phyloP scores from a whole-genome alignment of 495 filamentous ascomycete species.

The Aspergillus diversus region DNA sequence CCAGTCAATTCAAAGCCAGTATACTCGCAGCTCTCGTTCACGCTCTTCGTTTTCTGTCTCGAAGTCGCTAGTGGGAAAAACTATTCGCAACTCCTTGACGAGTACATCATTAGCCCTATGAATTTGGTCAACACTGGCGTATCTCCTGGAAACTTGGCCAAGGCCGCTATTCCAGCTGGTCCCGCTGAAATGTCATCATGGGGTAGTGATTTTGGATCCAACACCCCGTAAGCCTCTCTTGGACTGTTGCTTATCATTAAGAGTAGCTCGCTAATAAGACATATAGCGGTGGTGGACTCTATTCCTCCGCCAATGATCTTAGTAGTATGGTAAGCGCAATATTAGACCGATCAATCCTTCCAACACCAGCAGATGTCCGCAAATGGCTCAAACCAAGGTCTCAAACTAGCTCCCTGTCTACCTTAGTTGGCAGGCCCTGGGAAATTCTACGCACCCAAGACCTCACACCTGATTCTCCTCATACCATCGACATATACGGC shows the following conservation, averaged over 20 bases:
- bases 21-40: conserved; percentile 22
- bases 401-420: conserved; percentile 18
- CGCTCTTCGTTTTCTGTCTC: conserved; percentile 17
- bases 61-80: conserved; percentile 17
- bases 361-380: conserved; percentile 7
- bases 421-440: conserved; percentile 22
- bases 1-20: conserved; percentile 18
- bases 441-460: conserved; percentile 21
- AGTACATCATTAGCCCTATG: conserved; percentile 15
- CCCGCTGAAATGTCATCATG: conserved; percentile 15
- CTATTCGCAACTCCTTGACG: conserved; percentile 18
- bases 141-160: conserved; percentile 16
- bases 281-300: conserved; percentile 21
- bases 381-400: conserved; percentile 25
- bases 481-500: conserved; percentile 23
- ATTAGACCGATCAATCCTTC: conserved; percentile 13
- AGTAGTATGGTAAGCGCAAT: conserved; percentile 15
- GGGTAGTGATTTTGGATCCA: conserved; percentile 20
- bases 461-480: conserved; percentile 16
- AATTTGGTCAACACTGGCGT: conserved; percentile 20
- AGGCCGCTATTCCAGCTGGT: conserved; percentile 19
- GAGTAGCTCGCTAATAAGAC: neutral
- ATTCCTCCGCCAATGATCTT: conserved; percentile 20
- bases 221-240: conserved; percentile 16
- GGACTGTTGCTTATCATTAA: neutral